Evolutionary conservation across 164 flowering plant species (phyloP).

Genomic region (Sextonia rubra): DNA sequence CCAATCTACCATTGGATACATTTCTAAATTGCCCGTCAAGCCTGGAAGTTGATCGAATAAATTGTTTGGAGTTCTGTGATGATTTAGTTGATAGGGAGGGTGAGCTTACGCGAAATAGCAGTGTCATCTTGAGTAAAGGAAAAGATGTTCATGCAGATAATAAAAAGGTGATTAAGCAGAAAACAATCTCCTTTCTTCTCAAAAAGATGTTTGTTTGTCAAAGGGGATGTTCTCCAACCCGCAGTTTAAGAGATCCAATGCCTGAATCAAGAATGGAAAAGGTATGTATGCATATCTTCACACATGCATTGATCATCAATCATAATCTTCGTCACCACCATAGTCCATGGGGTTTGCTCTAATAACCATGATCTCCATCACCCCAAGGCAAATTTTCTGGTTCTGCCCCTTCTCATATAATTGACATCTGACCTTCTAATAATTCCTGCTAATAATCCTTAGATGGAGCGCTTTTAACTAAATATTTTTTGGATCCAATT

Average conservation of each 20-base stretch:
- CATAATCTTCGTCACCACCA: too few species aligned
- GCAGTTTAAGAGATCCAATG: constrained; percentile 56
- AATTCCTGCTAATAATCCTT: too few species aligned
- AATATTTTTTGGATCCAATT: too few species aligned
- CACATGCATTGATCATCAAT: too few species aligned
- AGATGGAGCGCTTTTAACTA: too few species aligned
- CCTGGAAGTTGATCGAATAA: constrained; percentile 64
- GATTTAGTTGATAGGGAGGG: constrained; percentile 15
- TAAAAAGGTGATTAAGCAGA: constrained; percentile 46
- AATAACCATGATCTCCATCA: too few species aligned
- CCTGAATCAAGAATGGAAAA: constrained; percentile 77
- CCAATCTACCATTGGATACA: constrained; percentile 67
- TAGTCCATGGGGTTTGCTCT: too few species aligned
- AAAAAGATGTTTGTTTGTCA: constrained; percentile 68
- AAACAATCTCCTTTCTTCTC: constrained; percentile 63
- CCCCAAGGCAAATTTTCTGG: too few species aligned
- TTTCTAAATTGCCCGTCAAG: constrained; percentile 92
- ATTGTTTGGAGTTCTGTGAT: constrained; percentile 9
- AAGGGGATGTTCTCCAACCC: constrained; percentile 43
- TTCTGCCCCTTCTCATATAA: too few species aligned
- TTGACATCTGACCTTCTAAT: too few species aligned
- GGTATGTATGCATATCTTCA: constrained; percentile 31
- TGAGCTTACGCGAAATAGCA: constrained; percentile 29
- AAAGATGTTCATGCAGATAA: constrained; percentile 46
- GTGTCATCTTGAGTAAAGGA: constrained; percentile 53